Percentiles rank a stretch among this genome's conserved stretches.
phyloP scores from a whole-genome alignment of 306 rosid genomes.

The Fagus sylvatica region DNA sequence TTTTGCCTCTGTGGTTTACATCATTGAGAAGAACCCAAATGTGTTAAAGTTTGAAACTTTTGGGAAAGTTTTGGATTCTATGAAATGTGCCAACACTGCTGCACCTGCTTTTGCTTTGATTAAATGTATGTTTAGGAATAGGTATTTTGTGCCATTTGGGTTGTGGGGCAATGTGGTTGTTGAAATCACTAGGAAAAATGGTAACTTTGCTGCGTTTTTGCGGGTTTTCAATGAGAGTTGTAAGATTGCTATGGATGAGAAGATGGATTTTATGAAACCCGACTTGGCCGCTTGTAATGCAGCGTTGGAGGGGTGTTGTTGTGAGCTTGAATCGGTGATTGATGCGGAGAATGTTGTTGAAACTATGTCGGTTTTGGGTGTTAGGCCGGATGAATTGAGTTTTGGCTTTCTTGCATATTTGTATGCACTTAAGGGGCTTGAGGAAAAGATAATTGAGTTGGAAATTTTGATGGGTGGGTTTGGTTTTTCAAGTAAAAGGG shows the following conservation, averaged over 20 bases:
- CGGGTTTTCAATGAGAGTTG: slow-evolving; percentile 72
- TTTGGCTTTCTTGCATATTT: slow-evolving; percentile 83
- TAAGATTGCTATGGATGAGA: slow-evolving; percentile 72
- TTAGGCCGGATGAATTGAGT: slow-evolving; percentile 72
- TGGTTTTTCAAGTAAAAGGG: slow-evolving; percentile 45
- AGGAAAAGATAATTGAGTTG: slow-evolving; percentile 60
- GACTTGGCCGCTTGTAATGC: slow-evolving; percentile 83
- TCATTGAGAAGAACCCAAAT: slow-evolving; percentile 60
- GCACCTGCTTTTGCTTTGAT: slow-evolving; percentile 85
- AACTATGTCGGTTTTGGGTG: slow-evolving; percentile 58
- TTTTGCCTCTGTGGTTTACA: slow-evolving; percentile 63
- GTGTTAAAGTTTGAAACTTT: slow-evolving; percentile 49
- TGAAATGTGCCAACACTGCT: slow-evolving; percentile 67
- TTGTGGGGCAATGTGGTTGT: slow-evolving; percentile 71
- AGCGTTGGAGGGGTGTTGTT: slow-evolving; percentile 79
- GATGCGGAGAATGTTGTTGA: slow-evolving; percentile 70
- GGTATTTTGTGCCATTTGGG: slow-evolving; percentile 65
- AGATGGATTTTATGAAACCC: slow-evolving; percentile 66
- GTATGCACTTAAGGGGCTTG: slow-evolving; percentile 76
- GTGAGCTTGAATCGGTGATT: slow-evolving; percentile 61
- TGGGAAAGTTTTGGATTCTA: slow-evolving; percentile 48
- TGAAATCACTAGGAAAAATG: slow-evolving; percentile 54
- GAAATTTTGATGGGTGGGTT: slow-evolving; percentile 57
- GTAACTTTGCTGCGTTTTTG: slow-evolving; percentile 55
- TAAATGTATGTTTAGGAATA: slow-evolving; percentile 60